Evolutionary conservation across 2,329 filamentous ascomycete species (phyloP).

Genomic region (Colletotrichum horii): DNA sequence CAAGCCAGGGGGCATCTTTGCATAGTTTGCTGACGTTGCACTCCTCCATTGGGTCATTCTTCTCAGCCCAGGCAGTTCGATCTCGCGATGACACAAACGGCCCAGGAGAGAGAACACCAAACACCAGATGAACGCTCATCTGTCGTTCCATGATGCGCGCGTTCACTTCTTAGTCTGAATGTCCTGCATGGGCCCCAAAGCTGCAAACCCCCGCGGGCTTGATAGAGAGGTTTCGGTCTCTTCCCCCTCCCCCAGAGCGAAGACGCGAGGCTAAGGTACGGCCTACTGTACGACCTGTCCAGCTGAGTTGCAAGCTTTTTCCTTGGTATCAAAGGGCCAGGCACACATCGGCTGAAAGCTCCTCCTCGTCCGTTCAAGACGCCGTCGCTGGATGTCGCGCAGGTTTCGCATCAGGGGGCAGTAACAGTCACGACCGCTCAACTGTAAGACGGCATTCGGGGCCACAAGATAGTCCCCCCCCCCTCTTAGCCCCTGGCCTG

Average conservation of each 20-base stretch:
- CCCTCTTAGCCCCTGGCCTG: not conserved
- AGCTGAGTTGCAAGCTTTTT: not conserved
- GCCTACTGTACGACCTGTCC: not conserved
- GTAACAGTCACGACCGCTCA: not conserved
- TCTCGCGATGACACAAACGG: not conserved
- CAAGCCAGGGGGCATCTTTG: not conserved
- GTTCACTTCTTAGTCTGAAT: not conserved
- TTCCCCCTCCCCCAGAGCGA: not conserved
- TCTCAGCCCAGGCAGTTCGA: not conserved
- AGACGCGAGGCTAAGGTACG: not conserved
- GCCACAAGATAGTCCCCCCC: not conserved
- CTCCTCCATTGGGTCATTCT: not conserved
- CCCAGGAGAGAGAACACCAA: not conserved
- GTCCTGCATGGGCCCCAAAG: not conserved
- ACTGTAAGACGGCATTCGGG: not conserved
- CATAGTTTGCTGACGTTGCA: constrained; percentile 1
- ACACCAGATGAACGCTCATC: not conserved
- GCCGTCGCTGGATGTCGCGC: not conserved
- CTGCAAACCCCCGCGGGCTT: not conserved
- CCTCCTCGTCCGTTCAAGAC: not conserved
- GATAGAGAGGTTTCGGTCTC: not conserved
- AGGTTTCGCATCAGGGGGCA: not conserved
- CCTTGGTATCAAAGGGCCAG: not conserved
- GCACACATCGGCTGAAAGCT: not conserved
- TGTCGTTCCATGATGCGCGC: not conserved